Percentiles rank a stretch among this genome's conserved stretches.
These are phyloP conservation scores for Termitomyces sp. DNA, from an alignment of 768 basidiomycete genomes.

Conservation along the genomic window DNA sequence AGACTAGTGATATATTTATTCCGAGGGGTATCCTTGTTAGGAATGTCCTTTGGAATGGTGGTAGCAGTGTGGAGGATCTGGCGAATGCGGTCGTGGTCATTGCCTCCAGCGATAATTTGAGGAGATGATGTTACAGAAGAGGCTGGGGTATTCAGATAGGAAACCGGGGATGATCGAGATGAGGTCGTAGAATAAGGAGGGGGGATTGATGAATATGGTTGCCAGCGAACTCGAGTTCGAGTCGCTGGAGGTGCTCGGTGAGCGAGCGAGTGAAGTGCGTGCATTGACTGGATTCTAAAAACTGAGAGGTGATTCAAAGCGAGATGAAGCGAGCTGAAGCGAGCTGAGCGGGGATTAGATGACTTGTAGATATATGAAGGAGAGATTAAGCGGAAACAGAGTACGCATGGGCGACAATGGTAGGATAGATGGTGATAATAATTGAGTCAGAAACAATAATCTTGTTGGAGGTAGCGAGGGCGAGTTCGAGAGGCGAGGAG, in stretches of 20 bases:
- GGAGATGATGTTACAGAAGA: slow-evolving; percentile 50
- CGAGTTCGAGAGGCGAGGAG: slow-evolving; percentile 21
- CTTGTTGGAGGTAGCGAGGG: slow-evolving; percentile 14
- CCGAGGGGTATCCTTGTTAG: slow-evolving; percentile 38
- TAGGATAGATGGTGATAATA: slow-evolving; percentile 16
- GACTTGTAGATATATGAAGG: slow-evolving; percentile 12
- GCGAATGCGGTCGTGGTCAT: slow-evolving; percentile 28
- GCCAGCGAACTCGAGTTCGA: slow-evolving; percentile 74
- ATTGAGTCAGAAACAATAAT: slow-evolving; percentile 14
- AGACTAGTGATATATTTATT: slow-evolving; percentile 67
- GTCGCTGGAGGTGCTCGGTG: slow-evolving; percentile 69
- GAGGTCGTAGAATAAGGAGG: slow-evolving; percentile 34
- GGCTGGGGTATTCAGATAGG: slow-evolving; percentile 58
- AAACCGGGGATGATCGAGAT: slow-evolving; percentile 35
- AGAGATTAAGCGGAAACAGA: slow-evolving; percentile 32
- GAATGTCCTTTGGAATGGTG: slow-evolving; percentile 28
- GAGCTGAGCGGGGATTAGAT: slow-evolving; percentile 22
- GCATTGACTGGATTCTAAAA: slow-evolving; percentile 29
- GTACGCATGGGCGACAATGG: slow-evolving; percentile 29
- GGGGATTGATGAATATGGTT: slow-evolving; percentile 61
- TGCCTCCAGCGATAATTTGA: slow-evolving; percentile 29
- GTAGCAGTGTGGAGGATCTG: slow-evolving; percentile 19
- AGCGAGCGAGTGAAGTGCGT: slow-evolving; percentile 50
- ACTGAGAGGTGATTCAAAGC: slow-evolving; percentile 26
- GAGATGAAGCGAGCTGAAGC: slow-evolving; percentile 24